Evolutionary conservation across 352 stramenopile species (phyloP), one percentile per base, ranked within the genome.

Genomic region (Phytophthora boehmeriae): DNA sequence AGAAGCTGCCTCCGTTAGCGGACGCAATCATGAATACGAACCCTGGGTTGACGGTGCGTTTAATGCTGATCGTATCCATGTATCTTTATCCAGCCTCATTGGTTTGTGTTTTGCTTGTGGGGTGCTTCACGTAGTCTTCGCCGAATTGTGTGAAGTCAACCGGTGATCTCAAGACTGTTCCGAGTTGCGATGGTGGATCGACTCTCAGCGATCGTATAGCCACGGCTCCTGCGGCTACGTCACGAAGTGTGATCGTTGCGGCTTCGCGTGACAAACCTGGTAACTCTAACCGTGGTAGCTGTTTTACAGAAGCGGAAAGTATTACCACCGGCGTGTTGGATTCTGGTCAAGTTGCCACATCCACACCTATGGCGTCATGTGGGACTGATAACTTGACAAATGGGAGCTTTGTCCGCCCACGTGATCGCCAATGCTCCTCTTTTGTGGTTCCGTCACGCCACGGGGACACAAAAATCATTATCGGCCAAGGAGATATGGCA

Each of bases 381-480:
- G 14, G 8, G 34, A 39, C 10, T 13, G 34, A 39, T 39, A 39
- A 39, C 34, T 4, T 45, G 13, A 45, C 11, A 14, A 13, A 10
- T 10, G 39, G 10, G n/a, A 22, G 25, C 5, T 25, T 5, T 16
- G 2, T 27, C 25, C 39, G 19, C 10, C 8, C 14, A 25, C 11
- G 39, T 45, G n/a, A 45, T 5, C n/a, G 19, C 3, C 39, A 27
- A 13, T 10, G 42, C 25, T 10, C n/a, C 14, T 50, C 23, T 17
- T 39, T 27, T 19, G 58, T 62, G 1, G 36, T 44, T 20, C 80
- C 68, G 0, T 71, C 68, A 1, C 76, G 68, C 1, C 48, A 55
- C 13, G 66, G 82, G 8, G 71, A 88, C 16, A 83, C 81, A 9
- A 89, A 88, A 48, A 89, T 90, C 47, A 76, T 64, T 13, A 69